Evolutionary conservation across 306 rosid species (phyloP).

Genomic region (Trifolium fragiferum): DNA sequence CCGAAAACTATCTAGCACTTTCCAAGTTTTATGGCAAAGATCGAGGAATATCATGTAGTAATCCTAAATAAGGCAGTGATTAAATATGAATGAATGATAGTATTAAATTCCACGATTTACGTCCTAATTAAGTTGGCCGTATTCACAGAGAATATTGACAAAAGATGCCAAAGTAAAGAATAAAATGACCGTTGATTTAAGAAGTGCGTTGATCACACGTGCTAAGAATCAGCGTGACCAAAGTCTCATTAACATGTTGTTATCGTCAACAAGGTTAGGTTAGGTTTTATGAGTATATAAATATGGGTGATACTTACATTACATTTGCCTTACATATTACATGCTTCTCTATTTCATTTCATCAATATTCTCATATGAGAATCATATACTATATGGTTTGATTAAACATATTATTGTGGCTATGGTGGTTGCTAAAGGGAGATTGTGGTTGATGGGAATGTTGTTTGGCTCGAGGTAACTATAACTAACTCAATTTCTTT

Average conservation of each 20-base stretch:
- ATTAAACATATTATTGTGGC: too few relatives aligned
- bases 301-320: conserved; percentile 13
- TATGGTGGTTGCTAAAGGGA: conserved; percentile 36
- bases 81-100: conserved; percentile 1
- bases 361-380: neutral
- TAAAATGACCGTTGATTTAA: neutral
- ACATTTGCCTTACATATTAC: neutral
- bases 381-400: neutral
- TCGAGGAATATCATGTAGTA: conserved; percentile 26
- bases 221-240: neutral
- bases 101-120: conserved; percentile 7
- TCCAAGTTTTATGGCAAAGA: too few relatives aligned
- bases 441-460: conserved; percentile 65
- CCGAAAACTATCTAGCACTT: too few relatives aligned
- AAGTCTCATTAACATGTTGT: neutral
- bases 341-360: conserved; percentile 8
- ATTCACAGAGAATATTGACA: conserved; percentile 37
- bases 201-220: conserved; percentile 36
- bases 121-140: conserved; percentile 34
- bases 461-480: conserved; percentile 71
- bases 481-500: conserved; percentile 17
- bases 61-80: neutral
- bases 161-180: conserved; percentile 38
- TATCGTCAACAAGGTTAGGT: conserved; percentile 3
- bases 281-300: conserved; percentile 26